Conservation (phyloP, 176 grass and related monocot genomes). For the sorghum (Sorghum bicolor) region DNA sequence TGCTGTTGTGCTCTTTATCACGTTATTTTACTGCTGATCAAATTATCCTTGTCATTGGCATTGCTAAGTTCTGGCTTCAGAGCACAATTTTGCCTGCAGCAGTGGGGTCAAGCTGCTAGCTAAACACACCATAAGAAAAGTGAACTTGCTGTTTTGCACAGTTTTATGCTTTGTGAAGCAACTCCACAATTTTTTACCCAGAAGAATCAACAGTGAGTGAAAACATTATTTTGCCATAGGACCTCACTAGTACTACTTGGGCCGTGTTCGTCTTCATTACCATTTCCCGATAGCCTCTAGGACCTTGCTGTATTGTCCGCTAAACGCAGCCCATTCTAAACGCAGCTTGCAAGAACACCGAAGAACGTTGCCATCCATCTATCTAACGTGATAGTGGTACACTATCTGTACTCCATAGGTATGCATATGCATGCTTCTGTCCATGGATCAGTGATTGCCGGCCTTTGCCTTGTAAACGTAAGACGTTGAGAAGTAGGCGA, state of each 20-base stretch:
- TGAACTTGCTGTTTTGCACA: background rate
- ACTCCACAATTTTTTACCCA: background rate
- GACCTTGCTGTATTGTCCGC: background rate
- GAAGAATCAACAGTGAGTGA: background rate
- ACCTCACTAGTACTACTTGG: background rate
- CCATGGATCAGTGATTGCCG: background rate
- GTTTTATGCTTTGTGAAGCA: background rate
- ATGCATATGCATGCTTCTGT: background rate
- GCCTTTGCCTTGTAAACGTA: slow-evolving; percentile 40
- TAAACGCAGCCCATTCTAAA: background rate
- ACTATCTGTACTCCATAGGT: background rate
- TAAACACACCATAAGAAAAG: background rate
- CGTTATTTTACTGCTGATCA: background rate
- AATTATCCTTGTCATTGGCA: background rate
- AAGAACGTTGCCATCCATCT: background rate
- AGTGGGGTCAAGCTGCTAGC: background rate
- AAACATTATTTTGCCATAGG: background rate
- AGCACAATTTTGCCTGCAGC: background rate
- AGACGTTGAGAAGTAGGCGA: slow-evolving; percentile 18
- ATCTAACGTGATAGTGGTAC: background rate
- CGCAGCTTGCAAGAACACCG: background rate
- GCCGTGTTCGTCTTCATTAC: too few species aligned
- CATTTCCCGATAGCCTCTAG: background rate
- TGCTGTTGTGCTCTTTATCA: background rate
- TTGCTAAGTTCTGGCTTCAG: background rate